Conservation (phyloP, 805 yeast genomes). For the Yamadazyma takamatsuzukensis region DNA sequence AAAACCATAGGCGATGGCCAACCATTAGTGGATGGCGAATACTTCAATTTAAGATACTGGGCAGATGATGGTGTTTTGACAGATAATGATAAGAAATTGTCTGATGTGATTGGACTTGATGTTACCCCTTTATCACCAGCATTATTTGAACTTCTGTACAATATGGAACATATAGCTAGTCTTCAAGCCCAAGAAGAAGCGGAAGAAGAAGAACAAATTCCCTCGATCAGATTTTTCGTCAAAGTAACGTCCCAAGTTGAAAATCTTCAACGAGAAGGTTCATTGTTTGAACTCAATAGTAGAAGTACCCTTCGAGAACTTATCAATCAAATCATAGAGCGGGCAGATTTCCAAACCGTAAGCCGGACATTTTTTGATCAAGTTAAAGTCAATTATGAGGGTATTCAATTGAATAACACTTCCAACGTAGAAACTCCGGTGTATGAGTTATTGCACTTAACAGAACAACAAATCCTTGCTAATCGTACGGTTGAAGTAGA, state of each 20-base stretch:
- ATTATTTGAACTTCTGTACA: slow-evolving; percentile 9
- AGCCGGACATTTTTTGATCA: slow-evolving; percentile 25
- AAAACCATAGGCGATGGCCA: slow-evolving; percentile 7
- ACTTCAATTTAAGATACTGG: slow-evolving; percentile 10
- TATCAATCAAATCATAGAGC: slow-evolving; percentile 16
- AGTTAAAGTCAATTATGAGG: slow-evolving; percentile 14
- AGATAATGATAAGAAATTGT: slow-evolving; percentile 9
- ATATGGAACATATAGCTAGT: slow-evolving; percentile 1
- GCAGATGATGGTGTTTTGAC: slow-evolving; percentile 6
- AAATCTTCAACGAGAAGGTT: slow-evolving; percentile 14
- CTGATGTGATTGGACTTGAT: slow-evolving; percentile 17
- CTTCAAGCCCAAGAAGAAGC: background rate
- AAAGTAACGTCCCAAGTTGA: slow-evolving; percentile 15
- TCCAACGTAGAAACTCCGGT: slow-evolving; percentile 4
- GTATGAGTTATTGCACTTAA: slow-evolving; percentile 10
- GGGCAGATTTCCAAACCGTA: slow-evolving; percentile 19
- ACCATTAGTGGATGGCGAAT: slow-evolving; percentile 9
- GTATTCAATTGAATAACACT: slow-evolving; percentile 1
- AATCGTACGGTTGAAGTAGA: slow-evolving; percentile 13
- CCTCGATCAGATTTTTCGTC: slow-evolving; percentile 6
- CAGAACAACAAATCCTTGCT: slow-evolving; percentile 6
- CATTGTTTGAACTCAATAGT: slow-evolving; percentile 19
- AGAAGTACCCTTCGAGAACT: slow-evolving; percentile 19
- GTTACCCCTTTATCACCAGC: slow-evolving; percentile 24
- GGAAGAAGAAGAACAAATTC: slow-evolving; percentile 3